These are phyloP conservation scores for Porcisia hertigi DNA, from an alignment of 208 protist genomes.

Conservation along the genomic window DNA sequence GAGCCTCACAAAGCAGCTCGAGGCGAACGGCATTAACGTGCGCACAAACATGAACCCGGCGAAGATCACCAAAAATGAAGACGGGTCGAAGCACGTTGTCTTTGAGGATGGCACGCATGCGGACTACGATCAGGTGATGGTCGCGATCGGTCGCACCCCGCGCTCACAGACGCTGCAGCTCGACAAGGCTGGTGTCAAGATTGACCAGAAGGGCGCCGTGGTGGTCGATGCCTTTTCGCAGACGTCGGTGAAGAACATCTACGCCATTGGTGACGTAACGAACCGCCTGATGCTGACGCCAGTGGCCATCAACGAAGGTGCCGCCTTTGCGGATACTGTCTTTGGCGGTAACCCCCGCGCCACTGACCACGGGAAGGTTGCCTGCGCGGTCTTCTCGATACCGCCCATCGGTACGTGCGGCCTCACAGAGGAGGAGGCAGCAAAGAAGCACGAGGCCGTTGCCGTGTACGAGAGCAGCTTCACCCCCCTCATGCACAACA, in stretches of 20 bases:
- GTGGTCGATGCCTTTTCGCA: conserved; percentile 91
- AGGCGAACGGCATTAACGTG: conserved; percentile 81
- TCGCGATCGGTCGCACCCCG: conserved; percentile 95
- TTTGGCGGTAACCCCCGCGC: conserved; percentile 74
- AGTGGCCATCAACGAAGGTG: conserved; percentile 90
- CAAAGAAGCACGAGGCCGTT: conserved; percentile 61
- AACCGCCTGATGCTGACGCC: conserved; percentile 90
- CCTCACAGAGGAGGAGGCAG: conserved; percentile 83
- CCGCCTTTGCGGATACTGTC: conserved; percentile 79
- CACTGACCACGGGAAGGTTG: conserved; percentile 84
- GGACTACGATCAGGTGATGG: conserved; percentile 94
- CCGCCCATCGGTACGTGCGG: conserved; percentile 89
- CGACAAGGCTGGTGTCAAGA: conserved; percentile 88
- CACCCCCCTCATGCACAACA: conserved; percentile 90
- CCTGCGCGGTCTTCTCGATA: conserved; percentile 92
- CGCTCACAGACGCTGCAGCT: conserved; percentile 92
- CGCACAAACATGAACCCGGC: conserved; percentile 78
- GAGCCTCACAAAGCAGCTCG: conserved; percentile 77
- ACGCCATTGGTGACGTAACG: conserved; percentile 98
- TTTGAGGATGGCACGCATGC: conserved; percentile 80
- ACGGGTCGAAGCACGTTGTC: conserved; percentile 73
- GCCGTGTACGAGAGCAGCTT: conserved; percentile 89
- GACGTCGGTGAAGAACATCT: conserved; percentile 95
- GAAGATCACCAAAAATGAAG: conserved; percentile 67
- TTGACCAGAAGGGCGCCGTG: conserved; percentile 85